Percentiles rank a stretch among this genome's conserved stretches.
Evolutionary conservation across 2,329 filamentous ascomycete genomes (phyloP).

Genomic region (Geosmithia flava): DNA sequence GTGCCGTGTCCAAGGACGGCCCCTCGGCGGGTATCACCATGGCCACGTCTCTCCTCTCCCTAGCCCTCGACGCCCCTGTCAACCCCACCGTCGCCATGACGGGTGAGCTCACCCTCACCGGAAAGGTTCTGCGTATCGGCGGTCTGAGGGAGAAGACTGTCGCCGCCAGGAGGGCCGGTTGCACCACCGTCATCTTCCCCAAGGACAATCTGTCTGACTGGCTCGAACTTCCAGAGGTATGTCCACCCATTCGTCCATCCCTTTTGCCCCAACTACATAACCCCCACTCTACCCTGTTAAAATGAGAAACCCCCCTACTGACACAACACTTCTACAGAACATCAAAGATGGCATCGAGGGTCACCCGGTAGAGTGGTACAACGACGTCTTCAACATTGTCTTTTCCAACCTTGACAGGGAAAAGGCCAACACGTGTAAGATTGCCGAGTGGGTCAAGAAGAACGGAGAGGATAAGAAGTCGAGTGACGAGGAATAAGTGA

Average conservation of each 20-base stretch:
- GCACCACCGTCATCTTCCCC: conserved; percentile 89
- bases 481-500: conserved; percentile 19
- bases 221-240: conserved; percentile 90
- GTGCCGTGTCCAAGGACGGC: conserved; percentile 89
- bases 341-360: conserved; percentile 96
- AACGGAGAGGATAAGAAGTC: conserved; percentile 23
- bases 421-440: conserved; percentile 63
- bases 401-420: conserved; percentile 71
- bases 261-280: neutral
- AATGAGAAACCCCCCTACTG: no score
- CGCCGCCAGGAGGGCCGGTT: conserved; percentile 81
- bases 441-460: conserved; percentile 38
- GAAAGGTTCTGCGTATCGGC: conserved; percentile 90
- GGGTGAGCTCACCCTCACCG: conserved; percentile 89
- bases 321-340: conserved; percentile 66
- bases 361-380: conserved; percentile 85
- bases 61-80: conserved; percentile 68
- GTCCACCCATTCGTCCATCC: conserved; percentile 23
- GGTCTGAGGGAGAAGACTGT: conserved; percentile 95
- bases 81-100: conserved; percentile 93
- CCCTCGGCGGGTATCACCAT: conserved; percentile 94
- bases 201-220: conserved; percentile 93
- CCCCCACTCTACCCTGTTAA: neutral
- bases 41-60: conserved; percentile 81
- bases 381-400: conserved; percentile 81